Conservation (phyloP, 257 asterid genomes). For the Sherardia arvensis region DNA sequence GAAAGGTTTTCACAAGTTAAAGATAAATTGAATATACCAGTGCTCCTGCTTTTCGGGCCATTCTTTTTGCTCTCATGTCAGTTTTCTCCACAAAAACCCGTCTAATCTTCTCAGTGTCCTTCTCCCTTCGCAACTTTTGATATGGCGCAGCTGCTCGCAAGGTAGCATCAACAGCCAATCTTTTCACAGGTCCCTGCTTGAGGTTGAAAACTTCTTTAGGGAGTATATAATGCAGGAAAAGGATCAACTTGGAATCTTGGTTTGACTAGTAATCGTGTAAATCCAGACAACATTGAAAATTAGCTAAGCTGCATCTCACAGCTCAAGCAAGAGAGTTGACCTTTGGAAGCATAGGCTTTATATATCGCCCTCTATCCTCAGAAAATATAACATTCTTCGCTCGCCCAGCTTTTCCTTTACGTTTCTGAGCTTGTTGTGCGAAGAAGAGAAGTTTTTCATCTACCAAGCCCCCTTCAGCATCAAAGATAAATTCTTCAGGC, state of each 20-base stretch:
- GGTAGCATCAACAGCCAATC: constrained; percentile 99
- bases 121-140: constrained; percentile 90
- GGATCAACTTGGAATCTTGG: background rate
- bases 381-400: constrained; percentile 95
- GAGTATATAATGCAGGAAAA: constrained; percentile 9
- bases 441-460: constrained; percentile 98
- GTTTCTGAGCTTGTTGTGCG: constrained; percentile 95
- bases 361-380: constrained; percentile 93
- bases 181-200: constrained; percentile 87
- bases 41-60: constrained; percentile 99
- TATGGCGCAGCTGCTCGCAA: constrained; percentile 99
- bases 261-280: background rate
- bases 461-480: constrained; percentile 93
- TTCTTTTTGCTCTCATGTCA: constrained; percentile 97
- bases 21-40: constrained; percentile 48
- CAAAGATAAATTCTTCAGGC: constrained; percentile 94
- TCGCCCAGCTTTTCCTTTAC: constrained; percentile 90
- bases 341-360: constrained; percentile 99
- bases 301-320: background rate
- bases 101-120: constrained; percentile 53
- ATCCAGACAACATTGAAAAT: background rate
- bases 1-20: constrained; percentile 9
- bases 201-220: constrained; percentile 21
- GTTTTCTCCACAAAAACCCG: constrained; percentile 87
- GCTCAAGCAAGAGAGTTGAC: constrained; percentile 23